Evolutionary conservation across 495 filamentous ascomycete species (phyloP).

Genomic region (Penicillium lagena): DNA sequence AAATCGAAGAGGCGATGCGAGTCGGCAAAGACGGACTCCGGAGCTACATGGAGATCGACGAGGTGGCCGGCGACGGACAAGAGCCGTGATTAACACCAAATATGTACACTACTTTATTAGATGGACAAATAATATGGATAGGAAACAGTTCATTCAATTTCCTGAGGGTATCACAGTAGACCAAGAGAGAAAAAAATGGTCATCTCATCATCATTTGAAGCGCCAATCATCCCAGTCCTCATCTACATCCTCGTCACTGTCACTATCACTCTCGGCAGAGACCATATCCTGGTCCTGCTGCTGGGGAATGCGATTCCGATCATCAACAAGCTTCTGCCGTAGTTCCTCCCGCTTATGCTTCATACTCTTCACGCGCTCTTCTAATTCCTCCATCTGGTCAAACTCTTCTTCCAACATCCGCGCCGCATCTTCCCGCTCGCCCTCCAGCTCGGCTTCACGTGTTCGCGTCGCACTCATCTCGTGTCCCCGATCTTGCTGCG

Average conservation of each 20-base stretch:
- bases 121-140: too few relatives aligned
- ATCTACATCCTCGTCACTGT: constrained; percentile 32
- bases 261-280: constrained; percentile 9
- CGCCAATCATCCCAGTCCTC: constrained; percentile 64
- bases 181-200: constrained; percentile 15
- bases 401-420: constrained; percentile 80
- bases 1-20: constrained; percentile 73
- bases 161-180: constrained; percentile 36
- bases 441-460: constrained; percentile 62
- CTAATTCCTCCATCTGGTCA: constrained; percentile 89
- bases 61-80: constrained; percentile 8
- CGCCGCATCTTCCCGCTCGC: constrained; percentile 80
- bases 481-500: constrained; percentile 53
- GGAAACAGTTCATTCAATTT: constrained; percentile 8
- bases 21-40: constrained; percentile 66
- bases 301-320: constrained; percentile 5
- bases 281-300: constrained; percentile 29
- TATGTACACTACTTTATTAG: too few relatives aligned
- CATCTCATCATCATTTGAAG: constrained; percentile 40
- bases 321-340: constrained; percentile 35
- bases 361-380: constrained; percentile 68
- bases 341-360: constrained; percentile 64
- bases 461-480: constrained; percentile 27
- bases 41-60: constrained; percentile 49
- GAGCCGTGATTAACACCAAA: not conserved